phyloP scores from a whole-genome alignment of 257 asterid species.

The Petrea volubilis region DNA sequence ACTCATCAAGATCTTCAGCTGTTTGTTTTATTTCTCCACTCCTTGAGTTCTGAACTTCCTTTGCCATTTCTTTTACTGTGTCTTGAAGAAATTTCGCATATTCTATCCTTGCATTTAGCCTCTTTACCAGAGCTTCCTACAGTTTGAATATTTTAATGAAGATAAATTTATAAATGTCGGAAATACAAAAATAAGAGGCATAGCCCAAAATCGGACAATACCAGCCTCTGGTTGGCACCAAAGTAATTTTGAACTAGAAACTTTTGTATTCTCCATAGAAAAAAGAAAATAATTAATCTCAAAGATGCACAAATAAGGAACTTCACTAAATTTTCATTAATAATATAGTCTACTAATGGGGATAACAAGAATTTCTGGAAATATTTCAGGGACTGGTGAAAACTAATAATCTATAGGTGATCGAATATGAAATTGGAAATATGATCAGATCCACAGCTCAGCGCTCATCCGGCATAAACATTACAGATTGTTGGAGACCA shows the following conservation, averaged over 20 bases:
- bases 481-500: background rate
- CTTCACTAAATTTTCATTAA: background rate
- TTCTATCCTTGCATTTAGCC: constrained; percentile 83
- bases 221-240: constrained; percentile 2
- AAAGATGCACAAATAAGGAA: background rate
- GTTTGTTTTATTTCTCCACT: constrained; percentile 90
- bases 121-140: constrained; percentile 85
- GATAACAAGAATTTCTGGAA: background rate
- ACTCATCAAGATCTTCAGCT: constrained; percentile 96
- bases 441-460: background rate
- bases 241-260: background rate
- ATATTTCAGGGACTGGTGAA: constrained; percentile 7
- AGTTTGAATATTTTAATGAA: constrained; percentile 21
- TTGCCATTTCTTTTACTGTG: constrained; percentile 97
- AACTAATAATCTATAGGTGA: background rate
- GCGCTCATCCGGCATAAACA: background rate
- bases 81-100: constrained; percentile 98
- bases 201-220: constrained; percentile 9
- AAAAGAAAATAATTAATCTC: background rate
- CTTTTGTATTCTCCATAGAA: constrained; percentile 4
- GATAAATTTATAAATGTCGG: constrained; percentile 11
- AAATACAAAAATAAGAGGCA: background rate
- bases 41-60: constrained; percentile 87
- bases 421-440: background rate
- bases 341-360: background rate